Evolutionary conservation across 441 rosid genomes (phyloP).

Genomic region (Breynia disticha): DNA sequence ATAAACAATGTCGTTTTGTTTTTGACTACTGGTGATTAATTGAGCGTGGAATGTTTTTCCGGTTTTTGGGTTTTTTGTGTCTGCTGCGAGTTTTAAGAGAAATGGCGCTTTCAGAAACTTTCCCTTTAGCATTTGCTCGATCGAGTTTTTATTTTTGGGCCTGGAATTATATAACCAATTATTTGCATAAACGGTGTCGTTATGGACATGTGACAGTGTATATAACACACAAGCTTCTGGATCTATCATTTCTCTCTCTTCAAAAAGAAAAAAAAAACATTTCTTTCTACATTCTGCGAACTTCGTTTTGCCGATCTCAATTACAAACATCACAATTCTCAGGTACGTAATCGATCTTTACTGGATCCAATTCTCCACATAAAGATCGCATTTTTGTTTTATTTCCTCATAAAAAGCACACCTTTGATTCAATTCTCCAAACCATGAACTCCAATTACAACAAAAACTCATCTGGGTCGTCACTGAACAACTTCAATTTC

Average conservation of each 20-base stretch:
- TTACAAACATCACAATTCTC: neutral
- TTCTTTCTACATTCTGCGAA: no score
- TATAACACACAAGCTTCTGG: no score
- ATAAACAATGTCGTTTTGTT: conserved; percentile 8
- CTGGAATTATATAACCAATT: no score
- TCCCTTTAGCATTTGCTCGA: no score
- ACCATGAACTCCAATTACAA: conserved; percentile 57
- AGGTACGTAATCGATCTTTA: conserved; percentile 19
- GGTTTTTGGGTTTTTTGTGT: conserved; percentile 27
- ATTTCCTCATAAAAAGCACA: neutral
- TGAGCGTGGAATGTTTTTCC: conserved; percentile 57
- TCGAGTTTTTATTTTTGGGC: no score
- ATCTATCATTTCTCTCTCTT: no score
- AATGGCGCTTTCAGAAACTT: no score
- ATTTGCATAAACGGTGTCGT: no score
- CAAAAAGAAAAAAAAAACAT: no score
- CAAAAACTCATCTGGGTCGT: conserved; percentile 47
- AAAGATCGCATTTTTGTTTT: neutral
- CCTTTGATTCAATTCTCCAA: neutral
- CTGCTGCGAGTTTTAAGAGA: conserved; percentile 50
- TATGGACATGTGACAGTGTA: no score
- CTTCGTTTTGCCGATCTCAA: no score
- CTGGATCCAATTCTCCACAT: conserved; percentile 9
- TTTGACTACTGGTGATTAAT: conserved; percentile 25
- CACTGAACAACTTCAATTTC: conserved; percentile 48